Percentiles rank a stretch among this genome's conserved stretches.
Conservation (phyloP, 225 moss, liverwort and hornwort species). For the Climacium dendroides region DNA sequence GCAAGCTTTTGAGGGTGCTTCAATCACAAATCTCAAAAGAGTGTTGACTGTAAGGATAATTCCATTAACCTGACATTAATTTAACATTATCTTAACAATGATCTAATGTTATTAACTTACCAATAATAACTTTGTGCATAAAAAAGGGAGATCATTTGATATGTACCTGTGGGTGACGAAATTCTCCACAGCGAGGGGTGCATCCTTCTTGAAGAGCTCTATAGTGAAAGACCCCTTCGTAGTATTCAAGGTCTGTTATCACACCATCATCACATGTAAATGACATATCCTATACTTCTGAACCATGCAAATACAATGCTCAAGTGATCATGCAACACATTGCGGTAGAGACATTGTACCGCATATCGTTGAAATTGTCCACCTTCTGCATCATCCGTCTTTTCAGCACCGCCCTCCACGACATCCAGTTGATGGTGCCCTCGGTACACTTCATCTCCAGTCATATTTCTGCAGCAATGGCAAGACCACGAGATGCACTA, state of each 20-base stretch:
- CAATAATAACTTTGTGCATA: neutral
- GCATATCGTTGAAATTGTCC: slow-evolving; percentile 13
- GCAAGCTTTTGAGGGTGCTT: neutral
- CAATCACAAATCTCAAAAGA: neutral
- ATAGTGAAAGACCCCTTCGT: slow-evolving; percentile 55
- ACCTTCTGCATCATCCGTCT: neutral
- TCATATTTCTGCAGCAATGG: slow-evolving; percentile 7
- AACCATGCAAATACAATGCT: neutral
- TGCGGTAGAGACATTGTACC: neutral
- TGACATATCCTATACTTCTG: neutral
- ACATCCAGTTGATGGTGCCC: slow-evolving; percentile 5
- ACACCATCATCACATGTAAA: neutral
- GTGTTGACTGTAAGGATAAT: neutral
- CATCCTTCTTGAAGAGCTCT: slow-evolving; percentile 46
- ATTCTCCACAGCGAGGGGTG: slow-evolving; percentile 62
- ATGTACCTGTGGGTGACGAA: slow-evolving; percentile 60
- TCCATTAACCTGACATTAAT: neutral
- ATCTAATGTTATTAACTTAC: neutral
- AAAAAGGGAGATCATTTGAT: too few relatives aligned
- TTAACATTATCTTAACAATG: too few relatives aligned
- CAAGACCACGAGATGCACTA: neutral
- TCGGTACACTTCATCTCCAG: slow-evolving; percentile 14
- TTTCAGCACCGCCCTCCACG: neutral
- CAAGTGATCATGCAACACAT: neutral
- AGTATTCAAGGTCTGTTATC: slow-evolving; percentile 55